Conservation (phyloP, 352 stramenopile species). For the Phytopythium aichiense region DNA sequence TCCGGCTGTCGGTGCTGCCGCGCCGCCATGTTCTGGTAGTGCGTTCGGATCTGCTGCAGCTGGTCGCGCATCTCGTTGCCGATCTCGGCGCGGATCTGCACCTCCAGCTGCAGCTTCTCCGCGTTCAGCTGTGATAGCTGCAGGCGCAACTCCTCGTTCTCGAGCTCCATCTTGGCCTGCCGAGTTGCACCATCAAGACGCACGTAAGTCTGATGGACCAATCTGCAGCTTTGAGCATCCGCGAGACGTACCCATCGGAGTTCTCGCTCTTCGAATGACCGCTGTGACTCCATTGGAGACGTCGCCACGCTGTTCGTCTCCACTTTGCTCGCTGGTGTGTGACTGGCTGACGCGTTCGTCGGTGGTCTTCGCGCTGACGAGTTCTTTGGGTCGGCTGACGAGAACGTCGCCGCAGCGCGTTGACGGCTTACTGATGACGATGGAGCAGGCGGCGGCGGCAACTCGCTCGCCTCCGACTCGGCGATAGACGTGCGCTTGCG, state of each 20-base stretch:
- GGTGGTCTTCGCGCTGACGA: not conserved
- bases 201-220: constrained; percentile 4
- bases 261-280: constrained; percentile 19
- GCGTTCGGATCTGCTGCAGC: constrained; percentile 54
- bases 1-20: constrained; percentile 20
- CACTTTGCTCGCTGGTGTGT: constrained; percentile 7
- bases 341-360: not conserved
- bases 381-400: not conserved
- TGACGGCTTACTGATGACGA: not conserved
- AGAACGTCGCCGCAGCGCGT: not conserved
- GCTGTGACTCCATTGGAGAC: constrained; percentile 28
- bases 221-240: not conserved
- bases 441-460: not conserved
- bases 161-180: constrained; percentile 41
- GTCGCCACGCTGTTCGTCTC: constrained; percentile 17
- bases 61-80: constrained; percentile 69
- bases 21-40: constrained; percentile 46
- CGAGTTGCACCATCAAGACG: constrained; percentile 3
- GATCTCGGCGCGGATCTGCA: constrained; percentile 57
- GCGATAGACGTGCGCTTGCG: constrained; percentile 18
- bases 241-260: constrained; percentile 18
- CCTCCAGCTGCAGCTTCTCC: constrained; percentile 58
- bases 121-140: constrained; percentile 25
- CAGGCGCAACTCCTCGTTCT: constrained; percentile 58
- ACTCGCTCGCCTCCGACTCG: constrained; percentile 12